Conservation (phyloP, 495 filamentous ascomycete species). For the Penicillium turbatum region DNA sequence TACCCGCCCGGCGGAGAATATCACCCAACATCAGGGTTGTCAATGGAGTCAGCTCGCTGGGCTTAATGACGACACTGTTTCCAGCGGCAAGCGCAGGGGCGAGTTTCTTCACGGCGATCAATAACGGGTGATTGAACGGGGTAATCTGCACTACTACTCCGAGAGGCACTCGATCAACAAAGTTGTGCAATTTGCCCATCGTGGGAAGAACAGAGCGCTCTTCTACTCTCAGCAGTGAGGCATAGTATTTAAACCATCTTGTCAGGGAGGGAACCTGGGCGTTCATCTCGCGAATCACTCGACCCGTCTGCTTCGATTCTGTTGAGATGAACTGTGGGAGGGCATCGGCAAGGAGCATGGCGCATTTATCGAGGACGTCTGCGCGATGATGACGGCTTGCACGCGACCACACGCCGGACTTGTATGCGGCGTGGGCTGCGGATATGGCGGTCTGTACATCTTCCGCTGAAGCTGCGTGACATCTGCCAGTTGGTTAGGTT, state of each 20-base stretch:
- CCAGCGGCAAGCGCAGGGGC: slow-evolving; percentile 59
- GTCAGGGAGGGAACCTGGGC: slow-evolving; percentile 58
- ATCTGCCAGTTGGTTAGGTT: slow-evolving; percentile 8
- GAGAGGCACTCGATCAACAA: slow-evolving; percentile 53
- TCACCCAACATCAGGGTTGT: slow-evolving; percentile 50
- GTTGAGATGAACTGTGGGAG: slow-evolving; percentile 50
- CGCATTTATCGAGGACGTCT: slow-evolving; percentile 53
- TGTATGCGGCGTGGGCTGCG: slow-evolving; percentile 47
- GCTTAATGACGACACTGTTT: slow-evolving; percentile 59
- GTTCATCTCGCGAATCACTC: slow-evolving; percentile 60
- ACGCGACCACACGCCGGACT: slow-evolving; percentile 54
- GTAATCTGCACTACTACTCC: slow-evolving; percentile 63
- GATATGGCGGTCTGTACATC: slow-evolving; percentile 45
- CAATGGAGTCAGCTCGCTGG: slow-evolving; percentile 57
- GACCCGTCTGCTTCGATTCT: slow-evolving; percentile 59
- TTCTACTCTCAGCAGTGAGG: slow-evolving; percentile 53
- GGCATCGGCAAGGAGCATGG: slow-evolving; percentile 44
- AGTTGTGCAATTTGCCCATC: slow-evolving; percentile 57
- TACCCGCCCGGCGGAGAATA: slow-evolving; percentile 50
- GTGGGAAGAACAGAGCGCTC: slow-evolving; percentile 59
- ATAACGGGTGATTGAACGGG: slow-evolving; percentile 61
- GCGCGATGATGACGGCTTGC: slow-evolving; percentile 51
- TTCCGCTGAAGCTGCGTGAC: slow-evolving; percentile 43
- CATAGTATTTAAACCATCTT: slow-evolving; percentile 64
- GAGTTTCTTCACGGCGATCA: slow-evolving; percentile 62